Conservation (phyloP, 768 basidiomycete genomes). For the Termitomyces sp. region DNA sequence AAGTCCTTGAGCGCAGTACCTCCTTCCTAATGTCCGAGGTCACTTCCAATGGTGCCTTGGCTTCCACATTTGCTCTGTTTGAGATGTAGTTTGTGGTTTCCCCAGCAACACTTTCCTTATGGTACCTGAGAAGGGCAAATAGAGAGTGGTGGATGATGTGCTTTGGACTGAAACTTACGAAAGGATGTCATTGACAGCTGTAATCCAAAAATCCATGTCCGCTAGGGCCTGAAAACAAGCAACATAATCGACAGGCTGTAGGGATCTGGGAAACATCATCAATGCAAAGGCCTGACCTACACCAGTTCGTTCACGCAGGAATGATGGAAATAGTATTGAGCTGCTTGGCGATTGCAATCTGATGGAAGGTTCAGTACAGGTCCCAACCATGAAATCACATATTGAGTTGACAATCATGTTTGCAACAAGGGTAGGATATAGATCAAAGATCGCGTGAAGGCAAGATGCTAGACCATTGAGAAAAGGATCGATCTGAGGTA, state of each 20-base stretch:
- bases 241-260: background rate
- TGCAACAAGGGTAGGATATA: constrained; percentile 10
- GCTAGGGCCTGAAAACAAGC: constrained; percentile 13
- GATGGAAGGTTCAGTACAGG: constrained; percentile 11
- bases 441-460: constrained; percentile 9
- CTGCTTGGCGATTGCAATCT: background rate
- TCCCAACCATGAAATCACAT: constrained; percentile 14
- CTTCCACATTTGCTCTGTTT: constrained; percentile 8
- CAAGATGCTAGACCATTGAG: constrained; percentile 11
- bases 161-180: constrained; percentile 9
- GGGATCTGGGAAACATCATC: constrained; percentile 10
- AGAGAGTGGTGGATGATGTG: too few species aligned
- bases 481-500: constrained; percentile 13
- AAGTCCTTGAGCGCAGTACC: background rate
- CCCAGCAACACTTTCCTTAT: constrained; percentile 16
- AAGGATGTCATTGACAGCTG: constrained; percentile 12
- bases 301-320: constrained; percentile 15
- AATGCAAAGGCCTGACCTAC: constrained; percentile 8
- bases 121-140: constrained; percentile 3
- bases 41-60: background rate
- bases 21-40: constrained; percentile 12
- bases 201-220: constrained; percentile 15
- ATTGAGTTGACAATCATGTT: constrained; percentile 12
- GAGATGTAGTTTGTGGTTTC: constrained; percentile 13
- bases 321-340: constrained; percentile 14